Percentiles rank a stretch among this genome's conserved stretches.
These are phyloP conservation scores for Collybia mongolica DNA, from an alignment of 768 basidiomycete genomes.

Conservation along the genomic window DNA sequence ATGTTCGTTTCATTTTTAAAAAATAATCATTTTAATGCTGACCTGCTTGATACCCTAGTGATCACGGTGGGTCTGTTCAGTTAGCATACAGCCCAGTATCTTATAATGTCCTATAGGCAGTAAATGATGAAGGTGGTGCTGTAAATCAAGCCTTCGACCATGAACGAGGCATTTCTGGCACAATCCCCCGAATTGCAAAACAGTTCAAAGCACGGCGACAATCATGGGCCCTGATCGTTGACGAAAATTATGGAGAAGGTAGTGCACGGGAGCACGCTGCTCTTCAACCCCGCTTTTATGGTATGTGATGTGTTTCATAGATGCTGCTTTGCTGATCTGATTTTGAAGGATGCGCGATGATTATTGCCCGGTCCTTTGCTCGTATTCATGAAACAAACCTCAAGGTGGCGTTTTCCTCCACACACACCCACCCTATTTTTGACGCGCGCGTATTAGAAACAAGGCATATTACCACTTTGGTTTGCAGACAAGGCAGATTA, in stretches of 20 bases:
- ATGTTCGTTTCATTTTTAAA: slow-evolving; percentile 44
- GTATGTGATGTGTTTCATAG: slow-evolving; percentile 31
- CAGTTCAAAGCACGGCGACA: slow-evolving; percentile 78
- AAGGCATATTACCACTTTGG: slow-evolving; percentile 96
- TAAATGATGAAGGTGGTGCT: slow-evolving; percentile 93
- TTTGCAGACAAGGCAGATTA: slow-evolving; percentile 88
- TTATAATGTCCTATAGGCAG: slow-evolving; percentile 47
- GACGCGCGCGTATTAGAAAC: slow-evolving; percentile 62
- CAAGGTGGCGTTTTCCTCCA: slow-evolving; percentile 52
- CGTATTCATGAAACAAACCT: slow-evolving; percentile 98
- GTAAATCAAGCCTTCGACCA: slow-evolving; percentile 90
- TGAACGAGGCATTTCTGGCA: slow-evolving; percentile 60
- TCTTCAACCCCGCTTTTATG: slow-evolving; percentile 93
- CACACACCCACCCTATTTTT: slow-evolving; percentile 2
- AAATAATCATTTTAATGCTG: background rate
- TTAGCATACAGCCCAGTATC: background rate
- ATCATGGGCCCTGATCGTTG: slow-evolving; percentile 93
- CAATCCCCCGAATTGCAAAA: slow-evolving; percentile 91
- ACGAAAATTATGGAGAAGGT: slow-evolving; percentile 98
- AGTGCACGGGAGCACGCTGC: slow-evolving; percentile 98
- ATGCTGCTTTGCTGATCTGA: slow-evolving; percentile 3
- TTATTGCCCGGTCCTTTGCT: slow-evolving; percentile 92
- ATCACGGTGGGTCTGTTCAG: slow-evolving; percentile 61
- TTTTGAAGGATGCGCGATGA: slow-evolving; percentile 72
- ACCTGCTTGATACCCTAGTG: slow-evolving; percentile 42